phyloP scores from a whole-genome alignment of 352 stramenopile species.

The Globisporangium parvum region DNA sequence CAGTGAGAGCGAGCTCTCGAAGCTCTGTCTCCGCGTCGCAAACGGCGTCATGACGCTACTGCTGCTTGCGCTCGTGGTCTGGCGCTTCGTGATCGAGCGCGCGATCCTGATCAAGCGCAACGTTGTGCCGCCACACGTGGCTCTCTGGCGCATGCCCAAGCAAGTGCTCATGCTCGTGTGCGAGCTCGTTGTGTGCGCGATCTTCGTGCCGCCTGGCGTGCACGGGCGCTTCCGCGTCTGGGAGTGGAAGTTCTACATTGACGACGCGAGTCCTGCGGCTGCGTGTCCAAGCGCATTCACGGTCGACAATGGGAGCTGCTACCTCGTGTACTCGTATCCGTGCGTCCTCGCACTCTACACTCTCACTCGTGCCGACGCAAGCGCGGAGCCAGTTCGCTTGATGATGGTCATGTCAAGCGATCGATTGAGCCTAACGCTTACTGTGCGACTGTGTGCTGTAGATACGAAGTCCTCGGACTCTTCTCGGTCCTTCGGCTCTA shows the following conservation, averaged over 20 bases:
- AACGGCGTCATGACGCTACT: conserved; percentile 40
- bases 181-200: conserved; percentile 41
- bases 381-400: not conserved
- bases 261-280: conserved; percentile 10
- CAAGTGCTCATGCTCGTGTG: conserved; percentile 37
- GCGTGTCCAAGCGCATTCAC: conserved; percentile 32
- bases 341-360: conserved; percentile 17
- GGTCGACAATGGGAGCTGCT: conserved; percentile 36
- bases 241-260: conserved; percentile 67
- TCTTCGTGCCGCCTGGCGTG: conserved; percentile 52
- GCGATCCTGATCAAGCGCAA: conserved; percentile 62
- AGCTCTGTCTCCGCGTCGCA: conserved; percentile 30
- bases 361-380: not conserved
- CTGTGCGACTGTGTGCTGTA: conserved; percentile 8
- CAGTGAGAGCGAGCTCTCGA: conserved; percentile 20
- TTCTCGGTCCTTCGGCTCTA: conserved; percentile 66
- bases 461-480: conserved; percentile 61
- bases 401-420: not conserved
- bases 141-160: conserved; percentile 40
- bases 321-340: conserved; percentile 63
- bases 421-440: not conserved
- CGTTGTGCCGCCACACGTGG: conserved; percentile 42
- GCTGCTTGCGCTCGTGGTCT: conserved; percentile 44
- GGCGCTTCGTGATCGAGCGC: conserved; percentile 48
- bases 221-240: conserved; percentile 41